A percentile compares a stretch with the other conserved stretches of the same genome.
Evolutionary conservation across 176 grass and related monocot species (phyloP).

Genomic region (Avena insularis): DNA sequence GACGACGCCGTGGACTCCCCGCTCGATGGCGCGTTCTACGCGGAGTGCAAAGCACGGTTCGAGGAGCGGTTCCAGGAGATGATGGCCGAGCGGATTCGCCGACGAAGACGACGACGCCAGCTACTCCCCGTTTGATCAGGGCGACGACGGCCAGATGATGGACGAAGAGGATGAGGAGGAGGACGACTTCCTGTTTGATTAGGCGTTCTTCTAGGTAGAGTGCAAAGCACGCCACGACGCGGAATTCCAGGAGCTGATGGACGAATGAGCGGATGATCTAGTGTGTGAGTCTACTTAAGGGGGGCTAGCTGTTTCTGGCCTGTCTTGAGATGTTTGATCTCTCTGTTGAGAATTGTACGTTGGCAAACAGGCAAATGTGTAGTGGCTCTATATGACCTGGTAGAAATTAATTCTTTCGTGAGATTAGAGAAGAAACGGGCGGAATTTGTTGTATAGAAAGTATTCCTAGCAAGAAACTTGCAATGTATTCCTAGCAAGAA

Average conservation of each 20-base stretch:
- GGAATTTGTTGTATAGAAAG: no score
- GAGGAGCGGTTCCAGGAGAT: neutral
- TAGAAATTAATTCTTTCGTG: no score
- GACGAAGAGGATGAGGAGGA: neutral
- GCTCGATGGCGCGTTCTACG: neutral
- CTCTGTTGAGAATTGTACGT: no score
- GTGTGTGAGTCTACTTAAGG: no score
- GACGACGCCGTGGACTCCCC: neutral
- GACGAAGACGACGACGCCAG: no score
- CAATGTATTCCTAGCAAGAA: neutral
- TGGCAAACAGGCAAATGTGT: no score
- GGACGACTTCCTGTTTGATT: neutral
- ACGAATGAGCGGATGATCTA: no score
- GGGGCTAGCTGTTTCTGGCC: no score
- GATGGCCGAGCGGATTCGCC: neutral
- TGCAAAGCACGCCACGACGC: neutral
- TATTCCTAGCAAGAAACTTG: no score
- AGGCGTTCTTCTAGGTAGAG: neutral
- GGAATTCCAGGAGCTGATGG: neutral
- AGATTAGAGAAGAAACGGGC: no score
- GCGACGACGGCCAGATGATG: neutral
- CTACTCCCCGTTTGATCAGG: neutral
- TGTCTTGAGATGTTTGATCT: neutral
- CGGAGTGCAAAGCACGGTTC: neutral
- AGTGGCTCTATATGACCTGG: no score